Evolutionary conservation across 2,329 filamentous ascomycete genomes (phyloP), one percentile per base, ranked within the genome.

Genomic region (Exophiala viscosa): DNA sequence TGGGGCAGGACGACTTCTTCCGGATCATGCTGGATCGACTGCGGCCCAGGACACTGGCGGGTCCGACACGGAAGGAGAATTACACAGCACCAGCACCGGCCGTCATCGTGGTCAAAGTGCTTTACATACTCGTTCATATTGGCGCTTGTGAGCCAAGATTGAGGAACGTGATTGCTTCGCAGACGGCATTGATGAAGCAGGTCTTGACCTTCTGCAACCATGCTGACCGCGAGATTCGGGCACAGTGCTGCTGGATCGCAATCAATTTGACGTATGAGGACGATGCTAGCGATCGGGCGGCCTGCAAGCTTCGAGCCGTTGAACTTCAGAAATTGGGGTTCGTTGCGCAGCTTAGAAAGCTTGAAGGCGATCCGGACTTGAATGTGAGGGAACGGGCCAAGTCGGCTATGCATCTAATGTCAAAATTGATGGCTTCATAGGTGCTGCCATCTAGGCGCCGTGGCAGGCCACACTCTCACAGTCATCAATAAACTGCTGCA

Each of bases 221-320:
- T 69, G 80, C 82, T 39, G 83, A 87, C 65, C 80, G 81, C 41
- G 82, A 87, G 38, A 85, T 99, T 5, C 84, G 92, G 5, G 79
- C 85, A 15, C 85, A 86, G 41, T 83, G 93, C 61, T 90, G 89
- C 59, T 92, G 91, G 79, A 77, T 95, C 39, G 79, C 95, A 40
- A 87, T 85, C 66, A 96, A 96, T 66, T 78, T 99, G 39, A 87
- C 88, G 0, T 95, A 86, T 77, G 79, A 85, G 57, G 91, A 96
- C 57, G 86, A 92, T 62, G 77, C 80, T 5, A 73, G 77, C 17
- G 81, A 80, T 8, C 45, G 55, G 18, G 32, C 36, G 5, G 53
- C 45, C 7, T 88, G 86, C 57, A 75, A 79, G 28, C 79, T 85
- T 62, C 80, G 93, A 47, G 86, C 85, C 0, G 67, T 73, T 10